These are phyloP conservation scores for Exidia glandulosa DNA, from an alignment of 768 basidiomycete genomes.

Conservation along the genomic window DNA sequence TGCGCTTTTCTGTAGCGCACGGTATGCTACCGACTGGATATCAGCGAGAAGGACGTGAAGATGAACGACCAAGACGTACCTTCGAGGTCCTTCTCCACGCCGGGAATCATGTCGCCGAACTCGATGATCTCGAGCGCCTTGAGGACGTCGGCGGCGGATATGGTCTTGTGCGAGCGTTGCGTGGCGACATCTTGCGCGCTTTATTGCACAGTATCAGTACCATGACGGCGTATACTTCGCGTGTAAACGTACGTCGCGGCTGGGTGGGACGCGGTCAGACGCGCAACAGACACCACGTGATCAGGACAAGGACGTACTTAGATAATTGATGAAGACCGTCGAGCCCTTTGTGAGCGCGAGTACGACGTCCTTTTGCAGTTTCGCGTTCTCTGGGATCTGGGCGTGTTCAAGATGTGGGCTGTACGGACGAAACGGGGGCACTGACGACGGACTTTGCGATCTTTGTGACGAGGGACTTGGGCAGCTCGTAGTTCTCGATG, in stretches of 20 bases:
- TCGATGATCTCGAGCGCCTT: slow-evolving; percentile 37
- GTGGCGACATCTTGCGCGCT: slow-evolving; percentile 87
- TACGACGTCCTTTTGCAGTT: slow-evolving; percentile 84
- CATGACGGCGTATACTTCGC: too few relatives aligned
- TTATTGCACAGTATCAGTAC: too few relatives aligned
- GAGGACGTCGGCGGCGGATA: slow-evolving; percentile 82
- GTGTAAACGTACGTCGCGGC: slow-evolving; percentile 32
- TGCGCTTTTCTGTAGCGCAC: background rate
- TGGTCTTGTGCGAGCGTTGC: slow-evolving; percentile 78
- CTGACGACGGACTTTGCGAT: slow-evolving; percentile 77
- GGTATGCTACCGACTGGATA: background rate
- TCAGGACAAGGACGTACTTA: slow-evolving; percentile 43
- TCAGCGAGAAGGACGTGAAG: background rate
- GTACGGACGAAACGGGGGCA: slow-evolving; percentile 3
- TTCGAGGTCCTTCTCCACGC: slow-evolving; percentile 5
- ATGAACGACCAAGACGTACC: background rate
- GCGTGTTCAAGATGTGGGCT: background rate
- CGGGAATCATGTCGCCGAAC: slow-evolving; percentile 4
- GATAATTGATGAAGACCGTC: slow-evolving; percentile 90
- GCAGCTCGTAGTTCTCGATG: slow-evolving; percentile 83
- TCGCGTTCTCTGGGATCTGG: slow-evolving; percentile 75
- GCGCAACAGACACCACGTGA: background rate
- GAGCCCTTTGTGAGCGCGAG: slow-evolving; percentile 78
- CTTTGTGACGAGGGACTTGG: slow-evolving; percentile 69
- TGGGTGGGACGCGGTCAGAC: slow-evolving; percentile 11